phyloP scores from a whole-genome alignment of 345 rosid genomes.

The Lepidium didymum region DNA sequence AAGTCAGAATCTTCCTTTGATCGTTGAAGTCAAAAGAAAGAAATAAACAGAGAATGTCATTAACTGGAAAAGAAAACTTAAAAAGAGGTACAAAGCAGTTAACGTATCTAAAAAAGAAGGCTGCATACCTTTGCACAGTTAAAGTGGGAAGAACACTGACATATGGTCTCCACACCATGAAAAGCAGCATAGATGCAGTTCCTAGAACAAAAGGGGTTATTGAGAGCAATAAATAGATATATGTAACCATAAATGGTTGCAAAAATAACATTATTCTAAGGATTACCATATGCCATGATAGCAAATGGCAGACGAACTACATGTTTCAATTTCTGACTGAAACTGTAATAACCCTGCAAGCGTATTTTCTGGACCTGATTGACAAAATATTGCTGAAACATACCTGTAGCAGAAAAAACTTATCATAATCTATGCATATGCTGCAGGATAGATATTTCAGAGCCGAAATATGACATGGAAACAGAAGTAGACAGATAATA shows the following conservation, averaged over 20 bases:
- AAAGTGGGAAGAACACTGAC: slow-evolving; percentile 59
- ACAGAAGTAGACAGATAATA: not conserved
- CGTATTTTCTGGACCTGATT: slow-evolving; percentile 93
- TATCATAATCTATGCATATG: not conserved
- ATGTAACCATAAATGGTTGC: not conserved
- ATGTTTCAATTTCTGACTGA: slow-evolving; percentile 96
- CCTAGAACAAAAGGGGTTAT: slow-evolving; percentile 34
- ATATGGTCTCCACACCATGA: slow-evolving; percentile 72
- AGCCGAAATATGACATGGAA: not conserved
- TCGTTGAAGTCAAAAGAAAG: not conserved
- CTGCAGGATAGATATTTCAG: not conserved
- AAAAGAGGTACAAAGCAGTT: not conserved
- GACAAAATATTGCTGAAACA: slow-evolving; percentile 86
- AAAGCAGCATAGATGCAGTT: slow-evolving; percentile 88
- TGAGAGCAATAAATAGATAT: not conserved
- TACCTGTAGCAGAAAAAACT: slow-evolving; percentile 47
- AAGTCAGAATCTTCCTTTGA: not conserved
- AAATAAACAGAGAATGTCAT: not conserved
- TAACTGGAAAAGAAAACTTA: not conserved
- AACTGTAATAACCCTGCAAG: slow-evolving; percentile 96
- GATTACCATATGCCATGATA: slow-evolving; percentile 75
- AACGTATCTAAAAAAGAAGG: not conserved
- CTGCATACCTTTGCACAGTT: slow-evolving; percentile 55
- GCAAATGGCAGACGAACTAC: slow-evolving; percentile 91
- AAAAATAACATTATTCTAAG: not conserved